These are phyloP conservation scores for Dorcoceras hygrometricum DNA, from an alignment of 257 asterid genomes.

Conservation along the genomic window DNA sequence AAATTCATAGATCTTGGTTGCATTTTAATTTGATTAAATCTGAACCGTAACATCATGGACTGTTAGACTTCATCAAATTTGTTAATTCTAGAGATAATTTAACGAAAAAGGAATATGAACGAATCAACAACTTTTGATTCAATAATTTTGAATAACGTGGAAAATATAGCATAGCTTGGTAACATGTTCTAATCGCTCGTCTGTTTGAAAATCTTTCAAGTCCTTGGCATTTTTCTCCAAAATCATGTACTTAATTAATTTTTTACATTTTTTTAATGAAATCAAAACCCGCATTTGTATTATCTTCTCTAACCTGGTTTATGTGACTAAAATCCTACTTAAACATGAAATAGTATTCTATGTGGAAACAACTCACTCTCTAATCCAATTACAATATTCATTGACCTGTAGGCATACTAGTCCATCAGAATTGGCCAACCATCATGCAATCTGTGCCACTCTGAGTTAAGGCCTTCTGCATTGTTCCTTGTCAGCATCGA, in stretches of 20 bases:
- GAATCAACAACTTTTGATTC: neutral
- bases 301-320: neutral
- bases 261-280: neutral
- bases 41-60: neutral
- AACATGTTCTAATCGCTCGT: neutral
- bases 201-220: neutral
- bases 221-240: neutral
- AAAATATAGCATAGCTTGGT: neutral
- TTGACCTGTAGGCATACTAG: neutral
- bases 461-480: neutral
- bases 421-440: neutral
- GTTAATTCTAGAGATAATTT: neutral
- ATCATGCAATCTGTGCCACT: constrained; percentile 11
- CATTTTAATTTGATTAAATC: neutral
- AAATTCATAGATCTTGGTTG: no score
- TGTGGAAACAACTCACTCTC: neutral
- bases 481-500: neutral
- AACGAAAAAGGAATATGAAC: neutral
- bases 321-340: neutral
- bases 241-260: no score
- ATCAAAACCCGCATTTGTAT: neutral
- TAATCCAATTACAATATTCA: no score
- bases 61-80: neutral
- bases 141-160: neutral
- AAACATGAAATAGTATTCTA: neutral